These are phyloP conservation scores for Berkeleyomyces basicola DNA, from an alignment of 2,329 filamentous ascomycete genomes.

Conservation along the genomic window DNA sequence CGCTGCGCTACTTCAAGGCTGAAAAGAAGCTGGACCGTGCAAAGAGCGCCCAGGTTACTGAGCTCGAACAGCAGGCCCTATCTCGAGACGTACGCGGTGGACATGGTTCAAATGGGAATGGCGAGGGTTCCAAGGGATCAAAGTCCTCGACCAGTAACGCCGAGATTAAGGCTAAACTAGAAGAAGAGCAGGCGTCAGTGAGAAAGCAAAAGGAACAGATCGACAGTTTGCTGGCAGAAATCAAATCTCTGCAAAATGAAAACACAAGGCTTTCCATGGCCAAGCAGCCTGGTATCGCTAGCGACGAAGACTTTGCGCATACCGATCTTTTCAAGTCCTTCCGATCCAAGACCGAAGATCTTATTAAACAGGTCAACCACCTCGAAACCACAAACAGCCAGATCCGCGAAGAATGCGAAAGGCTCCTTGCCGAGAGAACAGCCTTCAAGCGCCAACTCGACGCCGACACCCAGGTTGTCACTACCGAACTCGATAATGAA, in stretches of 20 bases:
- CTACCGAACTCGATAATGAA: constrained; percentile 66
- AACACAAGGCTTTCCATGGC: constrained; percentile 45
- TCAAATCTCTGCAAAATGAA: constrained; percentile 57
- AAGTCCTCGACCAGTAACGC: constrained; percentile 36
- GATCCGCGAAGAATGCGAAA: constrained; percentile 70
- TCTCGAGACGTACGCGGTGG: constrained; percentile 38
- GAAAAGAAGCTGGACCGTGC: constrained; percentile 87
- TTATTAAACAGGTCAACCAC: constrained; percentile 82
- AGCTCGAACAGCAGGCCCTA: constrained; percentile 77
- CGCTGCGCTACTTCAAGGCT: constrained; percentile 80
- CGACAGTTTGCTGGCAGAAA: constrained; percentile 61
- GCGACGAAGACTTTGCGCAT: constrained; percentile 86
- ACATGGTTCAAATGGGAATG: constrained; percentile 23
- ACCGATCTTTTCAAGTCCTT: constrained; percentile 89
- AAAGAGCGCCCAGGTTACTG: constrained; percentile 78
- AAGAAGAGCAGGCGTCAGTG: constrained; percentile 59
- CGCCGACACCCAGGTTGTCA: constrained; percentile 55
- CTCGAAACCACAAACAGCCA: constrained; percentile 78
- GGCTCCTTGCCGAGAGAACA: constrained; percentile 68
- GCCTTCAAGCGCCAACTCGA: constrained; percentile 68
- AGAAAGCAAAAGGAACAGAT: constrained; percentile 81
- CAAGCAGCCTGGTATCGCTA: constrained; percentile 48
- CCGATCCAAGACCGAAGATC: constrained; percentile 78
- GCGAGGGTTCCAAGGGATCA: constrained; percentile 22
- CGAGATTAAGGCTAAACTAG: constrained; percentile 58